These are phyloP conservation scores for Nicotiana noctiflora DNA, from an alignment of 257 asterid species.

Conservation along the genomic window DNA sequence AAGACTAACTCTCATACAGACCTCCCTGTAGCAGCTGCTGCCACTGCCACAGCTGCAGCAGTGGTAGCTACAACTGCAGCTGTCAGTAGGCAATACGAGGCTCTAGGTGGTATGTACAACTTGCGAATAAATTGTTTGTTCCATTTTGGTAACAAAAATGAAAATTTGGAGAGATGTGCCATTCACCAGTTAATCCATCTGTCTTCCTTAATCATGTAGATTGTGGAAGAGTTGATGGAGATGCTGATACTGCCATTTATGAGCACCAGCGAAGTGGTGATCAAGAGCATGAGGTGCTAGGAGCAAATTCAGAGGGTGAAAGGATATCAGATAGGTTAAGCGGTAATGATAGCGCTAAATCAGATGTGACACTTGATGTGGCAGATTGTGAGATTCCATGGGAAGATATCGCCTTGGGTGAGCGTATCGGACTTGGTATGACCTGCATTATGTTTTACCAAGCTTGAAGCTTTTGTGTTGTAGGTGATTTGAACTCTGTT, in stretches of 20 bases:
- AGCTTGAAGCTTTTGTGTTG: constrained; percentile 14
- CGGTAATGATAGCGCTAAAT: constrained; percentile 62
- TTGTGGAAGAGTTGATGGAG: constrained; percentile 48
- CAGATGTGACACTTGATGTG: constrained; percentile 73
- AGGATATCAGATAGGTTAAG: constrained; percentile 82
- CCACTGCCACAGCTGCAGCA: constrained; percentile 90
- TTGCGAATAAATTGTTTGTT: neutral
- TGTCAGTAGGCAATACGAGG: constrained; percentile 54
- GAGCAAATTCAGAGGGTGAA: constrained; percentile 60
- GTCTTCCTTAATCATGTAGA: constrained; percentile 27
- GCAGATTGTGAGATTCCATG: constrained; percentile 93
- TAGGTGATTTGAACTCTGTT: constrained; percentile 10
- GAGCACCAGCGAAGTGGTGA: constrained; percentile 48
- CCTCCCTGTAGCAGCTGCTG: constrained; percentile 91
- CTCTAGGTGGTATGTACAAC: constrained; percentile 1
- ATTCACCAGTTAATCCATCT: constrained; percentile 39
- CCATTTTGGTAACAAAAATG: constrained; percentile 7
- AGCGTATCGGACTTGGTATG: constrained; percentile 98
- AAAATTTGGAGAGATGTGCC: constrained; percentile 42
- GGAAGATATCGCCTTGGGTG: constrained; percentile 96
- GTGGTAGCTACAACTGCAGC: constrained; percentile 82
- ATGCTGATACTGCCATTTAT: constrained; percentile 27
- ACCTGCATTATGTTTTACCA: constrained; percentile 21
- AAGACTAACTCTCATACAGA: constrained; percentile 52
- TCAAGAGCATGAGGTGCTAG: constrained; percentile 40